These are phyloP conservation scores for Aureobasidium namibiae DNA, from an alignment of 2,329 filamentous ascomycete species.

Conservation along the genomic window DNA sequence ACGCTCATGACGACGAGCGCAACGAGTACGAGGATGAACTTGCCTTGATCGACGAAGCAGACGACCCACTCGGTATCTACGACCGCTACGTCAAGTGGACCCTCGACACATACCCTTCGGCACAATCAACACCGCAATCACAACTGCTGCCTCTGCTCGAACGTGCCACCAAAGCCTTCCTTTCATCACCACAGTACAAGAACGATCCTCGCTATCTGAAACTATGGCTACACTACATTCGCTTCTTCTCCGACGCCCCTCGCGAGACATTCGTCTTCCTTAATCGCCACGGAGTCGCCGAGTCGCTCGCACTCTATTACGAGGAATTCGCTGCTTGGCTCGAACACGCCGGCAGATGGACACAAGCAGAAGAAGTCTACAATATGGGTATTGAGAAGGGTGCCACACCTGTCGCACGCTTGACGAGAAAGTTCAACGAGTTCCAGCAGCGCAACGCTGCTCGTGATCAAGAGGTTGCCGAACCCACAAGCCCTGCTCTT, in stretches of 20 bases:
- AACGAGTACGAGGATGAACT: conserved; percentile 83
- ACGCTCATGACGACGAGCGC: conserved; percentile 69
- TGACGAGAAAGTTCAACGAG: conserved; percentile 84
- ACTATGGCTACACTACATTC: conserved; percentile 89
- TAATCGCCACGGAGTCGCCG: conserved; percentile 78
- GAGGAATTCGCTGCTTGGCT: conserved; percentile 95
- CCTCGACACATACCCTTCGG: conserved; percentile 85
- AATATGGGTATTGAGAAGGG: conserved; percentile 81
- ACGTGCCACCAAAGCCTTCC: conserved; percentile 83
- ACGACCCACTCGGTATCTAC: conserved; percentile 91
- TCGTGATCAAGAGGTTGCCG: conserved; percentile 50
- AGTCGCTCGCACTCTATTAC: conserved; percentile 83
- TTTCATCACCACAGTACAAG: conserved; percentile 78
- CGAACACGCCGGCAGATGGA: conserved; percentile 74
- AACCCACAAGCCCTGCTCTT: conserved; percentile 78
- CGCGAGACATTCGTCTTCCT: conserved; percentile 89
- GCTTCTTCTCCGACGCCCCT: conserved; percentile 85
- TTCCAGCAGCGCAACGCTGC: conserved; percentile 75
- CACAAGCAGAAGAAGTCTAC: conserved; percentile 90
- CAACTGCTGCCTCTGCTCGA: conserved; percentile 83
- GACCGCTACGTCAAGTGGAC: conserved; percentile 98
- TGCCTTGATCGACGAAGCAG: conserved; percentile 68
- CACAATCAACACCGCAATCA: conserved; percentile 86
- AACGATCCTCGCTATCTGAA: conserved; percentile 92
- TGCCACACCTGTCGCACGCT: conserved; percentile 69